Base-by-base conservation (phyloP, 1,284 basidiomycete species). In the Sanghuangporus baumii region DNA sequence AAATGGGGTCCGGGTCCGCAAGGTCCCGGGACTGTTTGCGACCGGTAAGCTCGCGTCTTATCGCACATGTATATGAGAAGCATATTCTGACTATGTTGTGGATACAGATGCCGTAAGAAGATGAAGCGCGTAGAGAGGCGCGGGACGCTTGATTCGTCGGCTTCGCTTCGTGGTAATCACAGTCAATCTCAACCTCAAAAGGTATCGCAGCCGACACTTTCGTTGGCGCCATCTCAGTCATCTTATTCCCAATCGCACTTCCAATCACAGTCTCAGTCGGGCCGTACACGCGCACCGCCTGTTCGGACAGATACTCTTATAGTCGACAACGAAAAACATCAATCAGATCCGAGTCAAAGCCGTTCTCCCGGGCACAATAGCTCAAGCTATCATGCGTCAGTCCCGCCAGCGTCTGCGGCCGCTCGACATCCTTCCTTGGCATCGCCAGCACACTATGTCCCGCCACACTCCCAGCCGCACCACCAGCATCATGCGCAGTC, bases 1-100 rank as follows among this genome's bases (percentile, higher is more conserved):
- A 92, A 92, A 72, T 92, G 90, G 90, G 90, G 89, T 1, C 90
- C 90, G 11, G 90, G 90, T 2, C 89, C 89, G 55, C 82, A 87
- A 73, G 89, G 90, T 0, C 89, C 89, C 51, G 90, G 90, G 18
- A 92, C 89, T 0, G 90, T 92, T 0, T 92, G 90, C 70, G 90
- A 92, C 77, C 76, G 89, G 80, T 86, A 37, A 54, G 52, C 38
- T n/a, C 16, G 12, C 52, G 8, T 69, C 66, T 80, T 74, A 11
- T n/a, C 52, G 31, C 16, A 14, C 11, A 11, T n/a, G 12, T 54
- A 14, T 37, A 38, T 18, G 7, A 8, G 31, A 37, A 54, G 18
- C 12, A 11, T 16, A 37, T 54, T 34, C 34, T 54, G 18, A 54
- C 16, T 20, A 48, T 20, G n/a, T n/a, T 5, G 23, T 11, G 6